A percentile compares a stretch with the other conserved stretches of the same genome.
Conservation (phyloP, 352 stramenopile species). For the Blastocystis sp. region DNA sequence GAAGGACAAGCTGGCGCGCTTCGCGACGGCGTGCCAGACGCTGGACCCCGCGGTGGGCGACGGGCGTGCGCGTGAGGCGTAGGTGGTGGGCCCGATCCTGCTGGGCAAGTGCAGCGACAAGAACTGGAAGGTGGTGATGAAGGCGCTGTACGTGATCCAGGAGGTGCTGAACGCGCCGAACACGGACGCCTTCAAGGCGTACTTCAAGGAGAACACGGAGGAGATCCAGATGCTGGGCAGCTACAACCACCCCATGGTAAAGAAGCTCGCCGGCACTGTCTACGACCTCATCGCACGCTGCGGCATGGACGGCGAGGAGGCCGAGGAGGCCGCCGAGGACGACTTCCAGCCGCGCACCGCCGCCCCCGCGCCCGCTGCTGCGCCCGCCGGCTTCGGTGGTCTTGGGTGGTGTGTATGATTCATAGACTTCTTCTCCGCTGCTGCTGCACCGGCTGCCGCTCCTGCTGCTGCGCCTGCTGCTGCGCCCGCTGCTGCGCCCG, state of each 20-base stretch:
- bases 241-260: constrained; percentile 67
- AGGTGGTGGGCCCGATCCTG: constrained; percentile 63
- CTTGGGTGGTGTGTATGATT: neutral
- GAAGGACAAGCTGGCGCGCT: constrained; percentile 65
- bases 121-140: constrained; percentile 69
- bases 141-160: constrained; percentile 65
- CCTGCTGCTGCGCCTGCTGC: neutral
- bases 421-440: constrained; percentile 35
- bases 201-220: constrained; percentile 67
- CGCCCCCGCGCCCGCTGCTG: neutral
- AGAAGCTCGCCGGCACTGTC: constrained; percentile 50
- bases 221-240: constrained; percentile 48
- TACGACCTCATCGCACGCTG: constrained; percentile 8
- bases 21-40: constrained; percentile 51
- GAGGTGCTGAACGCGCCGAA: constrained; percentile 51
- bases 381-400: constrained; percentile 1
- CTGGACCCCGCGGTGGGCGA: constrained; percentile 36
- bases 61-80: too few relatives aligned
- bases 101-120: constrained; percentile 58
- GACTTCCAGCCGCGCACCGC: neutral
- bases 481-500: constrained; percentile 9
- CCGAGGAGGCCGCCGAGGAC: neutral
- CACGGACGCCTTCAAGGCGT: constrained; percentile 60
- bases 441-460: neutral
- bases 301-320: neutral